phyloP scores from a whole-genome alignment of 495 filamentous ascomycete genomes.

The Pseudomonodictys pantanalensis region DNA sequence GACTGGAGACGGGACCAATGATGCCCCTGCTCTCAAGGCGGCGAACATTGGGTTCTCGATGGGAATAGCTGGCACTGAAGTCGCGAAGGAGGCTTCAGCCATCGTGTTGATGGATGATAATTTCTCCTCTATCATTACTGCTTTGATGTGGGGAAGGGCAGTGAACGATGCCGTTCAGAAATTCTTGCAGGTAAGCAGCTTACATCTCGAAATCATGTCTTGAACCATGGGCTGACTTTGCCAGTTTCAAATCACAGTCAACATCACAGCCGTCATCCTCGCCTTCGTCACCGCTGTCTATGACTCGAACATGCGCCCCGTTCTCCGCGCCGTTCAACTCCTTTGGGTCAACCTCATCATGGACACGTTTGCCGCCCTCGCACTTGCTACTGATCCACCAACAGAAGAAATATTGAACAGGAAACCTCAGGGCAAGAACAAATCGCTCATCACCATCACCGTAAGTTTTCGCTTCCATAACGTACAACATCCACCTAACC shows the following conservation, averaged over 20 bases:
- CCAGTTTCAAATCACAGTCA: conserved; percentile 90
- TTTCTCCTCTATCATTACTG: conserved; percentile 83
- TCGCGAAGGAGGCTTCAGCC: conserved; percentile 89
- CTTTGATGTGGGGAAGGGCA: conserved; percentile 84
- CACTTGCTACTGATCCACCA: conserved; percentile 81
- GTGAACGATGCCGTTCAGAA: conserved; percentile 90
- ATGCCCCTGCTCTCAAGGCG: conserved; percentile 79
- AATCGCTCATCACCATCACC: conserved; percentile 72
- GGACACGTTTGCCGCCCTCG: conserved; percentile 83
- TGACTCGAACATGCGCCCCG: conserved; percentile 60
- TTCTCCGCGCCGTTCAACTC: conserved; percentile 80
- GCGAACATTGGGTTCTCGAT: conserved; percentile 94
- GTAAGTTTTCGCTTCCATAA: background rate
- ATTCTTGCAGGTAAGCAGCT: conserved; percentile 52
- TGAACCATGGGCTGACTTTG: background rate
- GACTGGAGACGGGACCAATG: conserved; percentile 90
- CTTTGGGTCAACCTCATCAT: conserved; percentile 94
- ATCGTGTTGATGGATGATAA: conserved; percentile 93
- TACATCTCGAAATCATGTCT: background rate
- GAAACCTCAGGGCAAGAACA: conserved; percentile 71
- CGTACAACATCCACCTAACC: background rate
- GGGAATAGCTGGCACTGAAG: conserved; percentile 87
- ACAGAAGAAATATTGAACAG: conserved; percentile 74
- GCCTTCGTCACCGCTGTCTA: conserved; percentile 81
- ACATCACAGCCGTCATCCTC: conserved; percentile 78